These are phyloP conservation scores for Biscogniauxia mediterranea DNA, from an alignment of 2,329 filamentous ascomycete species.

Conservation along the genomic window DNA sequence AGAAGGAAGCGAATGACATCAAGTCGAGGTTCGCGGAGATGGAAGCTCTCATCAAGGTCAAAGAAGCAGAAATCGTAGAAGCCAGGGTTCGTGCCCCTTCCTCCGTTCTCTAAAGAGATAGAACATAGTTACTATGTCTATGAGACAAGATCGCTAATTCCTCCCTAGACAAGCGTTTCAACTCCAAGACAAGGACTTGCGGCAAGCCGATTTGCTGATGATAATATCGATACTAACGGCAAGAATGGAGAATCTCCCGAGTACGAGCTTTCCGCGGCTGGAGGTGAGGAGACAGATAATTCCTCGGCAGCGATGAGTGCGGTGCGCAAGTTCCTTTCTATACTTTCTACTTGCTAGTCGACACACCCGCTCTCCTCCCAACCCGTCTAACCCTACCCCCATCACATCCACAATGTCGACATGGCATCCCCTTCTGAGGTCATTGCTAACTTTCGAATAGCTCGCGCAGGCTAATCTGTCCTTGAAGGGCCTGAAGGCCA, in stretches of 20 bases:
- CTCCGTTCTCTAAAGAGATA: slow-evolving; percentile 1
- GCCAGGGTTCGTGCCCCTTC: slow-evolving; percentile 46
- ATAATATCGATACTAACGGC: slow-evolving; percentile 34
- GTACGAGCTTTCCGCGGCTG: slow-evolving; percentile 38
- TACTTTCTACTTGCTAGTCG: slow-evolving; percentile 32
- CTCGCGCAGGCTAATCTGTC: slow-evolving; percentile 44
- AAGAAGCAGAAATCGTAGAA: slow-evolving; percentile 63
- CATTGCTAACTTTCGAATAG: slow-evolving; percentile 31
- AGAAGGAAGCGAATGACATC: slow-evolving; percentile 32
- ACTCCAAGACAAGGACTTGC: slow-evolving; percentile 48
- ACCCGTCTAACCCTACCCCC: neutral
- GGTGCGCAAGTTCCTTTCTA: slow-evolving; percentile 57
- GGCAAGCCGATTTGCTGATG: slow-evolving; percentile 52
- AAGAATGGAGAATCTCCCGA: slow-evolving; percentile 33
- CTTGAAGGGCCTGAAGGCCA: slow-evolving; percentile 49
- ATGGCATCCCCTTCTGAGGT: slow-evolving; percentile 7
- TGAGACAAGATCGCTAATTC: slow-evolving; percentile 6
- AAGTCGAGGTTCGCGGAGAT: slow-evolving; percentile 35
- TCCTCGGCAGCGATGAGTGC: slow-evolving; percentile 65
- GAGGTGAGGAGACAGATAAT: slow-evolving; percentile 63
- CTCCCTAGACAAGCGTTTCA: slow-evolving; percentile 44
- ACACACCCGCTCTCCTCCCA: slow-evolving; percentile 22
- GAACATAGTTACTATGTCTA: neutral
- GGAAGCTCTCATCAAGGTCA: slow-evolving; percentile 48
- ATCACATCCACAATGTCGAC: slow-evolving; percentile 1